phyloP scores from a whole-genome alignment of 2,329 filamentous ascomycete genomes.

The Neocatenulostroma microsporum region DNA sequence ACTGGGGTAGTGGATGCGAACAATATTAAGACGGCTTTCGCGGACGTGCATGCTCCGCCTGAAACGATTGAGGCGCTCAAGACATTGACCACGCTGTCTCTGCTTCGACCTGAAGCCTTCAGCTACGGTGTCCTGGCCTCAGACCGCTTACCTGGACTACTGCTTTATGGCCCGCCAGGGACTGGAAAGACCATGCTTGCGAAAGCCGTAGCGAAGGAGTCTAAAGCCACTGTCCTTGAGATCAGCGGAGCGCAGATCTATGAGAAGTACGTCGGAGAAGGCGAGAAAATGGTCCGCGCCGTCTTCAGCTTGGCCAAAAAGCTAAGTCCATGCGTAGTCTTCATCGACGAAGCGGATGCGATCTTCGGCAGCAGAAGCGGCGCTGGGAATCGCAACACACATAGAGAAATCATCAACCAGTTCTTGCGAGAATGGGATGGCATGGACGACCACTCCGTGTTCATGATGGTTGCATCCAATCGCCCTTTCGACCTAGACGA shows the following conservation, averaged over 20 bases:
- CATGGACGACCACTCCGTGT: constrained; percentile 68
- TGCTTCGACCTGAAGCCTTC: constrained; percentile 89
- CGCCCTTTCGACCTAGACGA: constrained; percentile 91
- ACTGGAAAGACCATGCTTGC: constrained; percentile 78
- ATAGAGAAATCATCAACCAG: constrained; percentile 90
- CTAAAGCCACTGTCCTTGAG: constrained; percentile 65
- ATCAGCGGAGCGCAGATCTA: constrained; percentile 87
- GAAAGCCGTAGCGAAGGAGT: constrained; percentile 58
- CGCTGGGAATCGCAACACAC: constrained; percentile 57
- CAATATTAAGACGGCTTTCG: constrained; percentile 79
- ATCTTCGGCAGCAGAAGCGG: constrained; percentile 72
- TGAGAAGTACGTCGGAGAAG: constrained; percentile 93
- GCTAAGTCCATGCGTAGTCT: constrained; percentile 83
- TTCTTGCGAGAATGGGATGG: constrained; percentile 97
- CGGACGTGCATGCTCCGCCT: constrained; percentile 71
- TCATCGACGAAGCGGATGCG: constrained; percentile 94
- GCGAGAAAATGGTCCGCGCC: constrained; percentile 90
- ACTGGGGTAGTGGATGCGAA: constrained; percentile 72
- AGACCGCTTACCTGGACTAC: constrained; percentile 81
- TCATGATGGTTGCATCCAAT: constrained; percentile 98
- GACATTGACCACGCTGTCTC: constrained; percentile 77
- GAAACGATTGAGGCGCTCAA: constrained; percentile 84
- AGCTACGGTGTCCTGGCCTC: constrained; percentile 86
- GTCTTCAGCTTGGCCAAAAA: constrained; percentile 89
- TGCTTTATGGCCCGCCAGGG: constrained; percentile 93